A percentile compares a stretch with the other conserved stretches of the same genome.
phyloP scores from a whole-genome alignment of 1,284 basidiomycete genomes.

The Phylloboletellus chloephorus region DNA sequence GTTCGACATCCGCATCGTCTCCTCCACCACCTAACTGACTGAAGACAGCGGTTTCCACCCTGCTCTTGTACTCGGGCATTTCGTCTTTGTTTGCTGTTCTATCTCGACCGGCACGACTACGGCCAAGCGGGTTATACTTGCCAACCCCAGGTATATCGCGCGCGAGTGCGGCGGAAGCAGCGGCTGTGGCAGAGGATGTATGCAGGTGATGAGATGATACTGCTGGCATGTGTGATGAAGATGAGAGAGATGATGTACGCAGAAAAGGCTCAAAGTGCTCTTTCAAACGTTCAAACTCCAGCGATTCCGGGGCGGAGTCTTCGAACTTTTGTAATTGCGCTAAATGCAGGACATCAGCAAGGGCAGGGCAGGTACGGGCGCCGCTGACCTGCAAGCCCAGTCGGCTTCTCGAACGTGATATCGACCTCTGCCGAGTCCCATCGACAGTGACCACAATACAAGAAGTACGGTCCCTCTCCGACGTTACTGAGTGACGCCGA shows the following conservation, averaged over 20 bases:
- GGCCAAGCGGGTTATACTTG: constrained; percentile 63
- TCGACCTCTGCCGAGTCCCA: constrained; percentile 93
- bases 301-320: constrained; percentile 75
- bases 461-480: constrained; percentile 84
- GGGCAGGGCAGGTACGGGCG: not conserved
- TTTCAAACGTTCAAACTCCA: constrained; percentile 89
- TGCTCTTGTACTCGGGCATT: constrained; percentile 65
- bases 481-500: constrained; percentile 48
- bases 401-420: constrained; percentile 93
- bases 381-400: constrained; percentile 78
- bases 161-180: constrained; percentile 76
- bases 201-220: constrained; percentile 59
- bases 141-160: constrained; percentile 74
- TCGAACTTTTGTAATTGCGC: constrained; percentile 86
- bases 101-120: constrained; percentile 51
- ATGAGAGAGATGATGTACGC: constrained; percentile 67
- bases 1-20: constrained; percentile 66
- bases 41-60: constrained; percentile 57
- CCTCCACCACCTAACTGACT: constrained; percentile 50
- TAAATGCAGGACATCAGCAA: constrained; percentile 30
- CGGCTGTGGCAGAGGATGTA: constrained; percentile 76
- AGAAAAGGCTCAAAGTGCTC: constrained; percentile 91
- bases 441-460: constrained; percentile 88
- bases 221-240: constrained; percentile 48
- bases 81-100: constrained; percentile 65